phyloP scores from a whole-genome alignment of 169 alveolate species.

The Babesia bovis region DNA sequence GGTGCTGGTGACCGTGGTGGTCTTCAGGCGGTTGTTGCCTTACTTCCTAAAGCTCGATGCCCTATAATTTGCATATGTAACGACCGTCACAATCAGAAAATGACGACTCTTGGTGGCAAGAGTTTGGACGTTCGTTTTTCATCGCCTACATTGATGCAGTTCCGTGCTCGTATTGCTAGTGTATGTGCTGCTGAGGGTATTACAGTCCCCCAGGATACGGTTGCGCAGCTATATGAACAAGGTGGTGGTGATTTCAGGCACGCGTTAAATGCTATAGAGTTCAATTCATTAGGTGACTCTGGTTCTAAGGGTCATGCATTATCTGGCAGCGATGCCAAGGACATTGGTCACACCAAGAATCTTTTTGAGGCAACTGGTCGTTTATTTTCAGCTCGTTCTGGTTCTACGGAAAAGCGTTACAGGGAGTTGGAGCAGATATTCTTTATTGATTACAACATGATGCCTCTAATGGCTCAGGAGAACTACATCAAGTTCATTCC shows the following conservation, averaged over 20 bases:
- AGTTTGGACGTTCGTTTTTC: slow-evolving; percentile 92
- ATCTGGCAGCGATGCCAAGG: slow-evolving; percentile 71
- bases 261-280: slow-evolving; percentile 86
- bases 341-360: slow-evolving; percentile 75
- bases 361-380: slow-evolving; percentile 68
- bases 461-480: slow-evolving; percentile 92
- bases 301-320: slow-evolving; percentile 62
- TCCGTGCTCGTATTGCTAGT: slow-evolving; percentile 80
- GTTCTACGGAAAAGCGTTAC: neutral
- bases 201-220: slow-evolving; percentile 79
- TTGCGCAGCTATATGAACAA: slow-evolving; percentile 86
- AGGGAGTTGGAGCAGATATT: slow-evolving; percentile 78
- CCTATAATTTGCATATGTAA: slow-evolving; percentile 97
- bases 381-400: slow-evolving; percentile 70
- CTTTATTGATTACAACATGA: slow-evolving; percentile 92
- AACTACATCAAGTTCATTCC: slow-evolving; percentile 82
- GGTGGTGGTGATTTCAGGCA: slow-evolving; percentile 92
- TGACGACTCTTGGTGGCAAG: slow-evolving; percentile 86
- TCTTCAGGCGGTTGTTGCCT: slow-evolving; percentile 88
- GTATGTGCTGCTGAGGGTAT: slow-evolving; percentile 88
- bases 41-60: slow-evolving; percentile 90
- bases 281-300: slow-evolving; percentile 75
- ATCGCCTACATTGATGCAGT: slow-evolving; percentile 83
- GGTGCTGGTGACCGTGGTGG: slow-evolving; percentile 98
- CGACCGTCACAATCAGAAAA: slow-evolving; percentile 87